Evolutionary conservation across 2,329 filamentous ascomycete species (phyloP), one percentile per base, ranked within the genome.

Genomic region (Trichophyton simii): DNA sequence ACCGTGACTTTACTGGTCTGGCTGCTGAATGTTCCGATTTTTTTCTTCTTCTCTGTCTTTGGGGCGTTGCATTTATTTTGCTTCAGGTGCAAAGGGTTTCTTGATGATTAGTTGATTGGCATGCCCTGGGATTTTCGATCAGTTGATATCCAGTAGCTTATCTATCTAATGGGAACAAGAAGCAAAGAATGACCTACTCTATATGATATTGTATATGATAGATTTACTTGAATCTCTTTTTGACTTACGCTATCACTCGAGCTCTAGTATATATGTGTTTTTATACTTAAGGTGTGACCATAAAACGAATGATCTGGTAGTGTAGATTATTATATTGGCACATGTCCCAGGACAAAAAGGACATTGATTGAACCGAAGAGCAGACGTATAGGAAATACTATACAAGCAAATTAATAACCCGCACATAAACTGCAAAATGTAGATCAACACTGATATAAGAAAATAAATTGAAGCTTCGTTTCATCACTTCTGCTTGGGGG

Each of bases 401-500:
- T 54, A 54, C 50, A 54, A 34, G 22, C 28, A 54, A 34, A 54
- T 54, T 31, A 34, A 54, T n/a, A 52, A 28, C 50, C 22, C 50
- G 50, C 50, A 31, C 50, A 31, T 54, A 54, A 54, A 18, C 22
- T 54, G 50, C 22, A 54, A 54, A 20, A 48, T 48, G 7, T 13
- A 48, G 3, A 48, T 48, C n/a, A 11, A 11, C 18, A 48, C 44
- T 48, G 20, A 25, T 11, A 48, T 20, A 13, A 13, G 9, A 36
- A 48, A 7, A 8, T 15, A 7, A 3, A 34, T 25, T 2, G 9
- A 54, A 18, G 13, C 25, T 34, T 18, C 25, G 28, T 31, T 34
- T 36, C 22, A 13, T 71, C 63, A 76, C 65, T 73, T 79, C 67
- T 78, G 77, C 62, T 72, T 90, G 38, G 85, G 80, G 62, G 85